A percentile compares a stretch with the other conserved stretches of the same genome.
phyloP scores from a whole-genome alignment of 805 yeast genomes.

The Metschnikowia shivogae region DNA sequence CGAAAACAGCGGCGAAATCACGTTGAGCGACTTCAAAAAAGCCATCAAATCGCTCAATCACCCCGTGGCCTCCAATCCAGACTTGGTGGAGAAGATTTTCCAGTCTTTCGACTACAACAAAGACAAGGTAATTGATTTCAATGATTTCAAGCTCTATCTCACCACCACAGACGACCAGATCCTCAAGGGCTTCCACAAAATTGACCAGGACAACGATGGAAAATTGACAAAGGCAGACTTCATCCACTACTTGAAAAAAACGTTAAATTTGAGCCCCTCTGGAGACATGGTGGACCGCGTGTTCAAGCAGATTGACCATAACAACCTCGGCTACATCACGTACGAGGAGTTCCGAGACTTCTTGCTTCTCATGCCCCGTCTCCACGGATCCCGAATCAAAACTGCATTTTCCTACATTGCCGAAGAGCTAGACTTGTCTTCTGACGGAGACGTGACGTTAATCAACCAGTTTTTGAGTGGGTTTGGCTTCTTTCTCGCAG shows the following conservation, averaged over 20 bases:
- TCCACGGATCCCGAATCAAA: constrained; percentile 67
- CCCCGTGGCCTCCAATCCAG: constrained; percentile 60
- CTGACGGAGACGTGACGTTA: constrained; percentile 90
- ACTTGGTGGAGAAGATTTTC: constrained; percentile 55
- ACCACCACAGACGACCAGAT: constrained; percentile 68
- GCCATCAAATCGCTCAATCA: constrained; percentile 50
- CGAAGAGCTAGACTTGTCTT: constrained; percentile 73
- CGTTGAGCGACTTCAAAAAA: constrained; percentile 43
- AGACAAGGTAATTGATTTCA: constrained; percentile 56
- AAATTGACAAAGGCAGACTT: constrained; percentile 62
- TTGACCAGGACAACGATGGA: constrained; percentile 75
- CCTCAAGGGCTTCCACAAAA: constrained; percentile 57
- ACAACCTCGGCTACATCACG: constrained; percentile 64
- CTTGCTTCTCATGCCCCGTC: constrained; percentile 75
- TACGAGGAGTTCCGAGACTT: constrained; percentile 86
- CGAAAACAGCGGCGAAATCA: constrained; percentile 44
- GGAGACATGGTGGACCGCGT: constrained; percentile 50
- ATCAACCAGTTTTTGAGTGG: constrained; percentile 77
- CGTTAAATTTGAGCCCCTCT: constrained; percentile 51
- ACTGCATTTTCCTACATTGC: constrained; percentile 80
- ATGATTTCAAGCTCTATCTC: constrained; percentile 64
- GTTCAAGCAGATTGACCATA: constrained; percentile 51
- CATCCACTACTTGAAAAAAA: constrained; percentile 52
- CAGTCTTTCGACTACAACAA: constrained; percentile 54
- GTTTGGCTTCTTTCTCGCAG: constrained; percentile 87